Percentiles rank a stretch among this genome's conserved stretches.
Conservation (phyloP, 1,139 yeast genomes). For the Nakaseomyces nivariensis region DNA sequence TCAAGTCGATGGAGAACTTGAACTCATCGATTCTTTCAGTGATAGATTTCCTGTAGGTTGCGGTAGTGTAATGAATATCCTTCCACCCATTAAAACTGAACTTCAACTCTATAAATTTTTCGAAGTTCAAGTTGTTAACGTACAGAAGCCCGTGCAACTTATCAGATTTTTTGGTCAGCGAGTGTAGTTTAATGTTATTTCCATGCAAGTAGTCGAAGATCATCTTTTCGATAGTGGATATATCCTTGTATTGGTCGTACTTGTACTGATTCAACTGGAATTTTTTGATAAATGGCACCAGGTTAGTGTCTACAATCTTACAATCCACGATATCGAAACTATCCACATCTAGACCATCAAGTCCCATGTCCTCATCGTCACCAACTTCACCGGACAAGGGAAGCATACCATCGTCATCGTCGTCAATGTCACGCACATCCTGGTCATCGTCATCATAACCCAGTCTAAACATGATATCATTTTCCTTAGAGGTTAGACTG, state of each 20-base stretch:
- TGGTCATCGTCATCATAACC: conserved; percentile 1
- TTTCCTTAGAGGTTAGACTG: neutral
- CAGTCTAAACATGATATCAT: neutral
- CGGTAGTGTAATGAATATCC: conserved; percentile 25
- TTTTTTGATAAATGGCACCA: conserved; percentile 3
- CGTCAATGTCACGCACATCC: neutral
- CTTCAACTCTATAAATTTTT: conserved; percentile 26
- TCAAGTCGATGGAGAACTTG: conserved; percentile 21
- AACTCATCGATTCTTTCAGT: conserved; percentile 23
- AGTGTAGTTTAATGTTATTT: conserved; percentile 23
- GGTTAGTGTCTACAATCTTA: conserved; percentile 8
- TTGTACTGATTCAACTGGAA: conserved; percentile 8
- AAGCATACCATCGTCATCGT: conserved; percentile 5
- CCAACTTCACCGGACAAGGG: neutral
- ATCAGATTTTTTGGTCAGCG: conserved; percentile 12
- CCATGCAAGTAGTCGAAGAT: conserved; percentile 15
- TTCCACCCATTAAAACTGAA: conserved; percentile 27
- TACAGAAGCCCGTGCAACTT: conserved; percentile 19
- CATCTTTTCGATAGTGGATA: conserved; percentile 9
- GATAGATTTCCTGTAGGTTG: conserved; percentile 19
- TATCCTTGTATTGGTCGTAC: neutral
- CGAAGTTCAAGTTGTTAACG: conserved; percentile 26
- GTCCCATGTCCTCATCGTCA: neutral
- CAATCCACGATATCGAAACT: conserved; percentile 10
- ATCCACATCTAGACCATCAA: neutral